Conservation (phyloP, 805 yeast species). For the Ogataea haglerorum region DNA sequence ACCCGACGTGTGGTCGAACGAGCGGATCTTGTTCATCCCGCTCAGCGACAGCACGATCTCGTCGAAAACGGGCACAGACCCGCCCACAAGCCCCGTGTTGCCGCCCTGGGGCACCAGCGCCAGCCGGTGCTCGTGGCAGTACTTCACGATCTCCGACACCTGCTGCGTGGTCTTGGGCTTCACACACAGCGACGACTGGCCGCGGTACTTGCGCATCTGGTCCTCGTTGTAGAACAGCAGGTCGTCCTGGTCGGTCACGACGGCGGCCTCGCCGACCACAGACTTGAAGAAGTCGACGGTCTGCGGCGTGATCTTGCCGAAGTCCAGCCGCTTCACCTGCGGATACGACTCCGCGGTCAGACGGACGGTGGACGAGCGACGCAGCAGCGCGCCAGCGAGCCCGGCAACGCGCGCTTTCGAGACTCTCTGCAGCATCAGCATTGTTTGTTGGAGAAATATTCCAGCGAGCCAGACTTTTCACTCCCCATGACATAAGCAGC, state of each 20-base stretch:
- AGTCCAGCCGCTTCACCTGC: constrained; percentile 50
- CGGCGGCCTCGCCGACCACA: constrained; percentile 49
- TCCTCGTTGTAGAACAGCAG: constrained; percentile 77
- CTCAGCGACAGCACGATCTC: constrained; percentile 75
- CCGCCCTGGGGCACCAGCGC: constrained; percentile 98
- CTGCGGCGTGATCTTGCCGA: constrained; percentile 46
- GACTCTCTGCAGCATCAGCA: constrained; percentile 1
- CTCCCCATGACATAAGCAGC: neutral
- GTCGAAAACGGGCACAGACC: constrained; percentile 88
- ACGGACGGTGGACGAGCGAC: constrained; percentile 13
- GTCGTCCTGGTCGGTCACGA: constrained; percentile 58
- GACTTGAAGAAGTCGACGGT: constrained; percentile 62
- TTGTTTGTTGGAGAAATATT: neutral
- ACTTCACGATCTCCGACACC: constrained; percentile 68
- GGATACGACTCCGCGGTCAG: constrained; percentile 74
- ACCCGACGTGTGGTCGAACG: constrained; percentile 80
- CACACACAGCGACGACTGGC: constrained; percentile 77
- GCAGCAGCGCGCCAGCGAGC: constrained; percentile 2
- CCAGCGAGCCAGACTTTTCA: neutral
- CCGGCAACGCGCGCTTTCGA: neutral
- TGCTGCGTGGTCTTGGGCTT: constrained; percentile 81
- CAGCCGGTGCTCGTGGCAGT: constrained; percentile 71
- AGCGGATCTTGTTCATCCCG: constrained; percentile 70
- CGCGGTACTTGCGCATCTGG: constrained; percentile 91
- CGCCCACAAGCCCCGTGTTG: constrained; percentile 94